Conservation (phyloP, 331 rosid genomes). For the Malus hybrid region DNA sequence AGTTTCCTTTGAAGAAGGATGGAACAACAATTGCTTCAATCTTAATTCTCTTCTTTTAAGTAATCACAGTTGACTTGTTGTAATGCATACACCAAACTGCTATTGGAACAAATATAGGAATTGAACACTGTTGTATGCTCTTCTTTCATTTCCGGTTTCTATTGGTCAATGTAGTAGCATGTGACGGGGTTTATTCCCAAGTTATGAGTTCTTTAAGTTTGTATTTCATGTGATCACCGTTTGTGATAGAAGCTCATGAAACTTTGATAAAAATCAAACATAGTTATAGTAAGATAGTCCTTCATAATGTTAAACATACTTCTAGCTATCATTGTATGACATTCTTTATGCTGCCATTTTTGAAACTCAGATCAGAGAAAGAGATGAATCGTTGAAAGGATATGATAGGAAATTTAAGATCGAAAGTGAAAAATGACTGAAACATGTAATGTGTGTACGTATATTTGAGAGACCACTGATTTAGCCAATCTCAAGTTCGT, state of each 20-base stretch:
- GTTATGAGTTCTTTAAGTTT: background rate
- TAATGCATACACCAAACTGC: background rate
- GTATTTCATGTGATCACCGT: background rate
- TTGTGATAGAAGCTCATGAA: background rate
- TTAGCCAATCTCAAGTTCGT: no score
- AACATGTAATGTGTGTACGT: no score
- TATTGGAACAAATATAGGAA: background rate
- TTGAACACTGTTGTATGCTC: background rate
- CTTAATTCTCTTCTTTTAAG: constrained; percentile 11
- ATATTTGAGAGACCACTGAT: no score
- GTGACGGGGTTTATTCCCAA: background rate
- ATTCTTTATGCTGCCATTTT: constrained; percentile 5
- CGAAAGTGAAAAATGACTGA: constrained; percentile 34
- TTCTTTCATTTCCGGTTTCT: background rate
- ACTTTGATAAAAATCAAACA: background rate
- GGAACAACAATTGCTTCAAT: no score
- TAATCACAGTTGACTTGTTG: constrained; percentile 4
- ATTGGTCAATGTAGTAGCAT: background rate
- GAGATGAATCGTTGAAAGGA: constrained; percentile 97
- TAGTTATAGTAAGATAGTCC: background rate
- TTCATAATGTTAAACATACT: background rate
- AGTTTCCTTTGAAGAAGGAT: no score
- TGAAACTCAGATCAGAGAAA: constrained; percentile 65
- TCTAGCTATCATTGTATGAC: constrained; percentile 15
- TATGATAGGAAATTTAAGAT: constrained; percentile 57